A percentile compares a stretch with the other conserved stretches of the same genome.
Evolutionary conservation across 805 yeast genomes (phyloP).

Genomic region (Candida anglica): DNA sequence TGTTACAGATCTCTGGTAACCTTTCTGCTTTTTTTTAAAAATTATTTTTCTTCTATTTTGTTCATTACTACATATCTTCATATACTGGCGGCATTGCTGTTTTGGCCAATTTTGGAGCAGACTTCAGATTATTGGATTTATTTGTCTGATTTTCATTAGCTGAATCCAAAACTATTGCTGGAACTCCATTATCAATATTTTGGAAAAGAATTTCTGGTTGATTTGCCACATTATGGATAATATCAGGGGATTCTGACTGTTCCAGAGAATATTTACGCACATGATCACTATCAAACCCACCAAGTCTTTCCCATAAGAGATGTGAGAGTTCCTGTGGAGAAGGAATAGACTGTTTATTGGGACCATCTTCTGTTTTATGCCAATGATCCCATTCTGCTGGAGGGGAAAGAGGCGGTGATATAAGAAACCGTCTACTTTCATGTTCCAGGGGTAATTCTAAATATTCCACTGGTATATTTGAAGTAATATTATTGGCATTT

Average conservation of each 20-base stretch:
- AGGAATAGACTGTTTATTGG: constrained; percentile 29
- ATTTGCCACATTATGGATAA: constrained; percentile 16
- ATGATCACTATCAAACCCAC: constrained; percentile 33
- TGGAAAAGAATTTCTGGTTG: constrained; percentile 35
- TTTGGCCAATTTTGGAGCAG: neutral
- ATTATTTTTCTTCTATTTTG: too few relatives aligned
- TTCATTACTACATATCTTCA: too few relatives aligned
- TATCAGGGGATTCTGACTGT: constrained; percentile 6
- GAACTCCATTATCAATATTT: constrained; percentile 34
- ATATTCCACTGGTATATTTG: constrained; percentile 17
- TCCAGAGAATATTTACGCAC: constrained; percentile 25
- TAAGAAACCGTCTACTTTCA: constrained; percentile 34
- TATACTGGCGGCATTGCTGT: too few relatives aligned
- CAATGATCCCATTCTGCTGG: constrained; percentile 43
- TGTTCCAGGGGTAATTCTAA: constrained; percentile 38
- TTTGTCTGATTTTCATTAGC: neutral
- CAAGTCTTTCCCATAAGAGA: constrained; percentile 40
- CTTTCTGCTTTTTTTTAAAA: too few relatives aligned
- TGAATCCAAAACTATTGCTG: constrained; percentile 36
- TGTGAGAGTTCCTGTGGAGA: constrained; percentile 39
- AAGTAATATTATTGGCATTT: constrained; percentile 8
- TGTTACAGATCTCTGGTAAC: too few relatives aligned
- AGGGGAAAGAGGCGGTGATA: constrained; percentile 44
- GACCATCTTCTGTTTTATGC: constrained; percentile 39
- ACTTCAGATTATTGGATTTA: neutral